Evolutionary conservation across 306 rosid species (phyloP), one percentile per base, ranked within the genome.

Genomic region (Morella rubra): DNA sequence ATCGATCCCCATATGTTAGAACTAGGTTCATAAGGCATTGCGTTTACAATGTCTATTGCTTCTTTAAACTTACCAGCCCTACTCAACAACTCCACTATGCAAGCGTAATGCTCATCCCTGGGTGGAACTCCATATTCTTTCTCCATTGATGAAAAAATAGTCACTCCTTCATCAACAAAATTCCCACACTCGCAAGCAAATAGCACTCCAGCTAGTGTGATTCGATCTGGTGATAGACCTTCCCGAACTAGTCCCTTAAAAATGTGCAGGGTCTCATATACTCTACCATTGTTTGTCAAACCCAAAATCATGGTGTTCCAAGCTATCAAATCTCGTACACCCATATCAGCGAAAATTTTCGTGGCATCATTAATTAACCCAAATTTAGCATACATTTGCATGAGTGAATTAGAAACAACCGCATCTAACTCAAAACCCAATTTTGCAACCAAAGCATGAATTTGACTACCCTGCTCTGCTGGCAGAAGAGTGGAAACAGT

Each of bases 291-390:
- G 82, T 54, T 71, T 66, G 90, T 71, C 84, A 91, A 69, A 75
- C 96, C 98, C 83, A 59, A 80, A 81, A 91, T 83, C 72, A 91
- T 72, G 41, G 93, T 91, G 84, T 93, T 93, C 97, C 97, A 91
- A 53, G 92, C 82, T 73, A 89, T 84, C 84, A 91, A 84, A 84
- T 90, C 98, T 85, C 80, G 91, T 62, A 78, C 74, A 59, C 67
- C 72, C 86, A 78, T 77, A 66, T 81, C 65, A 8, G 56, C 65
- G 80, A 90, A 93, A 72, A 91, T 84, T 71, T 81, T 77, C 84
- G 86, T 75, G 59, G 97, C 88, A 75, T 72, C 67, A 65, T 83
- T 71, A 69, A 91, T 71, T 60, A 81, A 79, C 82, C 97, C 98
- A 81, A 85, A 77, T 86, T 89, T 89, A 74, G 90, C 77, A 81